A percentile compares a stretch with the other conserved stretches of the same genome.
These are phyloP conservation scores for Pleurotus sapidus DNA, from an alignment of 768 basidiomycete genomes.

Conservation along the genomic window DNA sequence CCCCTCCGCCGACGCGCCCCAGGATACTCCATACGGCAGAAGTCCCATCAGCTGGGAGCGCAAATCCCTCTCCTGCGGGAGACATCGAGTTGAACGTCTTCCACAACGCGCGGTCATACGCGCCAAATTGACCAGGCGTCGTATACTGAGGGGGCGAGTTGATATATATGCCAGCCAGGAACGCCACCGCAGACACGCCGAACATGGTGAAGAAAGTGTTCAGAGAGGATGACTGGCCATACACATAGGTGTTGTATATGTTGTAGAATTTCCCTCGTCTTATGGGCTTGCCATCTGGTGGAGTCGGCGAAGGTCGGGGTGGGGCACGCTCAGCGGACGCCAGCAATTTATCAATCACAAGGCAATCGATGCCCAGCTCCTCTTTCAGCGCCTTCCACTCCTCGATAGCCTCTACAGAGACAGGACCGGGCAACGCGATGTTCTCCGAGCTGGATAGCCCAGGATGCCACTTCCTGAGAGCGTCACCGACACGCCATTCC, in stretches of 20 bases:
- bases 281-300: conserved; percentile 6
- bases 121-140: conserved; percentile 65
- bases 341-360: conserved; percentile 73
- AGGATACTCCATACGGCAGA: conserved; percentile 67
- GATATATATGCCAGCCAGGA: conserved; percentile 60
- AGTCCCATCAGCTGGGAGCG: conserved; percentile 43
- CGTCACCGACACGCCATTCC: conserved; percentile 53
- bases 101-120: conserved; percentile 80
- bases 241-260: conserved; percentile 77
- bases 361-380: conserved; percentile 75
- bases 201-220: conserved; percentile 55
- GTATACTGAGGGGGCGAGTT: conserved; percentile 46
- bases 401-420: conserved; percentile 65
- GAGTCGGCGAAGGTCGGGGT: conserved; percentile 10
- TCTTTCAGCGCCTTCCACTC: conserved; percentile 81
- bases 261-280: conserved; percentile 70
- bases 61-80: conserved; percentile 68
- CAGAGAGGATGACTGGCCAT: conserved; percentile 29
- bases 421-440: conserved; percentile 38
- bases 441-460: conserved; percentile 47
- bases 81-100: conserved; percentile 73
- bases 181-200: conserved; percentile 59
- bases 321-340: conserved; percentile 31
- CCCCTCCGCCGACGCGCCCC: conserved; percentile 71
- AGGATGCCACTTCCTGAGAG: conserved; percentile 69